Evolutionary conservation across 345 rosid species (phyloP).

Genomic region (Moringa oleifera): DNA sequence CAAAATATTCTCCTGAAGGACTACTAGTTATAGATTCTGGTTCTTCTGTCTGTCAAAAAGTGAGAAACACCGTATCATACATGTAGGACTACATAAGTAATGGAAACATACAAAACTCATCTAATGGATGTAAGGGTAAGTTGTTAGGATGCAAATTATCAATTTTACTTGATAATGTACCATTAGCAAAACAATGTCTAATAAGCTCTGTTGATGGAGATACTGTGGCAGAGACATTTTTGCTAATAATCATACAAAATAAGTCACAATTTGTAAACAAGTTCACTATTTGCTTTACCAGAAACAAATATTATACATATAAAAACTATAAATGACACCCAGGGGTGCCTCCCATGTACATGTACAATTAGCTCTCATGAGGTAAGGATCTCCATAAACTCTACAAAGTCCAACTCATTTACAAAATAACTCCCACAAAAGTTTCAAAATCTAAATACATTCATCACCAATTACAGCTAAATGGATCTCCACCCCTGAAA

Average conservation of each 20-base stretch:
- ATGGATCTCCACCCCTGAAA: too few relatives aligned
- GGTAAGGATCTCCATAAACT: too few relatives aligned
- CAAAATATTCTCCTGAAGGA: conserved; percentile 60
- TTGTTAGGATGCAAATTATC: not conserved
- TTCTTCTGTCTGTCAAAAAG: conserved; percentile 47
- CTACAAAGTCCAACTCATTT: too few relatives aligned
- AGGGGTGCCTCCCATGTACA: too few relatives aligned
- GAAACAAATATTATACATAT: too few relatives aligned
- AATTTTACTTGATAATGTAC: not conserved
- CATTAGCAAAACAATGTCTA: not conserved
- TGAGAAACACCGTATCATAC: not conserved
- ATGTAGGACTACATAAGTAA: not conserved
- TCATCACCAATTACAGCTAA: too few relatives aligned
- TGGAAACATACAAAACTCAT: not conserved
- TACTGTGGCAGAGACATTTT: not conserved
- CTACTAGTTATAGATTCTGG: conserved; percentile 55
- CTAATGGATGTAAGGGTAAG: not conserved
- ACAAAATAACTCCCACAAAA: too few relatives aligned
- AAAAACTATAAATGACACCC: too few relatives aligned
- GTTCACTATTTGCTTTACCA: too few relatives aligned
- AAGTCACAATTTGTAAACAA: too few relatives aligned
- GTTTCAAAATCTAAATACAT: too few relatives aligned
- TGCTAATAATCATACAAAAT: not conserved
- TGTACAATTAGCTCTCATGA: too few relatives aligned
- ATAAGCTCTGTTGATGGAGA: not conserved